Evolutionary conservation across 805 yeast genomes (phyloP), one percentile per base, ranked within the genome.

Genomic region (Vanderwaltozyma polyspora): DNA sequence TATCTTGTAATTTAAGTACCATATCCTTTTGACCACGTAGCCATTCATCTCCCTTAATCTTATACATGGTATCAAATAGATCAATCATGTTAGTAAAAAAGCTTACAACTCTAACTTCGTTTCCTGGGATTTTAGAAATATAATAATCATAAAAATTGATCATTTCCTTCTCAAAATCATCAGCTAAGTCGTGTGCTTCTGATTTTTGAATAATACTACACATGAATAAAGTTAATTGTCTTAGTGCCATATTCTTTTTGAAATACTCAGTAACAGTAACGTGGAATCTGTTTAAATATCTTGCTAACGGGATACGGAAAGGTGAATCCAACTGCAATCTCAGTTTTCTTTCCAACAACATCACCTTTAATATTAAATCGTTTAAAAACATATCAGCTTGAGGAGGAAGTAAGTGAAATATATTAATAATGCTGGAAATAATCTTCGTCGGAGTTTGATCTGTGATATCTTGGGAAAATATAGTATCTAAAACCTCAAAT

Each of bases 381-480:
- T 84, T 89, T 76, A 93, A 75, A 48, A 85, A 91, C 14, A 89
- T 79, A 57, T 76, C 82, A 0, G 98, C 98, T 42, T 84, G 82
- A 2, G 94, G 76, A 0, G 99, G 99, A 22, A 91, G 62, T 42
- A 86, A 64, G 51, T 93, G 95, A 63, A 89, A 91, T 27, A 91
- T 82, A 46, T 89, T 85, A 47, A 91, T 66, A 37, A 91, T 84
- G 0, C 95, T 94, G 44, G 80, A 82, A 29, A 91, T 85, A 26
- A 89, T 82, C 49, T 82, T 80, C 10, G 93, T 82, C 0, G 86
- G 82, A 24, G 76, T 78, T 44, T 87, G 87, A 43, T 75, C 79
- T 22, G 74, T 79, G 37, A 93, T 68, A 39, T 82, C 94, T 44
- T 79, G 84, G 5, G 79, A 77, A 1, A 95, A 78, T 28, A 83